These are phyloP conservation scores for Starmerella cellae DNA, from an alignment of 805 yeast genomes.

Conservation along the genomic window DNA sequence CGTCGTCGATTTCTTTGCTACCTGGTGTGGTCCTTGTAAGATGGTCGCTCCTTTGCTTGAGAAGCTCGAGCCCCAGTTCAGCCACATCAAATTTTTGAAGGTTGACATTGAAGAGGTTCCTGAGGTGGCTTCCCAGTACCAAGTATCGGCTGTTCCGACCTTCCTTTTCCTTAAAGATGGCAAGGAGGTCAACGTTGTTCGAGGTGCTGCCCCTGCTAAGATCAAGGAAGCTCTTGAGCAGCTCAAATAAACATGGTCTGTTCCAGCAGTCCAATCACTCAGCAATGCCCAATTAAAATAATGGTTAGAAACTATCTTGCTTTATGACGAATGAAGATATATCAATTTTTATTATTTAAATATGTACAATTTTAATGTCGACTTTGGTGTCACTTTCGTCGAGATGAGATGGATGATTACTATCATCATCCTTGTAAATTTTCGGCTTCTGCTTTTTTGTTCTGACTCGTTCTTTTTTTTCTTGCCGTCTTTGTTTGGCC, in stretches of 20 bases:
- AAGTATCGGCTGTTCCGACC: conserved; percentile 56
- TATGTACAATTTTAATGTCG: not conserved
- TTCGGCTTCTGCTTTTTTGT: not conserved
- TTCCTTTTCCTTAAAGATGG: conserved; percentile 72
- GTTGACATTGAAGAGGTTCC: conserved; percentile 81
- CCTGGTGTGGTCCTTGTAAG: conserved; percentile 99
- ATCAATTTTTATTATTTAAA: not conserved
- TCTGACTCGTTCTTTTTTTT: conserved; percentile 8
- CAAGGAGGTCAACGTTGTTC: conserved; percentile 59
- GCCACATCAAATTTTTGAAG: conserved; percentile 65
- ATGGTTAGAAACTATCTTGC: not conserved
- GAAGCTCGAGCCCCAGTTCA: conserved; percentile 40
- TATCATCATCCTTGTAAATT: not conserved
- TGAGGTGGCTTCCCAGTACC: conserved; percentile 55
- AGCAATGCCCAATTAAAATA: not conserved
- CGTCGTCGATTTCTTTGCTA: conserved; percentile 90
- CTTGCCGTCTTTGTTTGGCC: conserved; percentile 7
- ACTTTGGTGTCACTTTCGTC: not conserved
- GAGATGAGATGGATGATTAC: not conserved
- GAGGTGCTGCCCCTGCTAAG: conserved; percentile 70
- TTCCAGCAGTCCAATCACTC: no score
- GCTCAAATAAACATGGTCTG: conserved; percentile 15
- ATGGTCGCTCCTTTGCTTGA: conserved; percentile 89
- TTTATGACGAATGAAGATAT: not conserved
- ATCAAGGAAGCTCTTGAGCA: conserved; percentile 53